Conservation (phyloP, 1,284 basidiomycete genomes). For the Termitomyces sp. region DNA sequence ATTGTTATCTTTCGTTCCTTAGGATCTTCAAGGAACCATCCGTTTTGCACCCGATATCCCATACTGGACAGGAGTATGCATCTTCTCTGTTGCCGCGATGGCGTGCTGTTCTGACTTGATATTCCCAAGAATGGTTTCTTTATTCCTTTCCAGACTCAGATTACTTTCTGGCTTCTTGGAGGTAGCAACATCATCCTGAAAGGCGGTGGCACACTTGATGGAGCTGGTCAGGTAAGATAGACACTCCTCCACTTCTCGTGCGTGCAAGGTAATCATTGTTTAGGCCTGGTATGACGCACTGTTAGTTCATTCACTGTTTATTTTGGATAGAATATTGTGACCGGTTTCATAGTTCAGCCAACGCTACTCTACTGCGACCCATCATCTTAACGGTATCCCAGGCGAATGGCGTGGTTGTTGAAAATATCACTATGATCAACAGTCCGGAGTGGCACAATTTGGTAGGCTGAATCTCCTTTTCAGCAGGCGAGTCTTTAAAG, state of each 20-base stretch:
- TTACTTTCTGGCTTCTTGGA: slow-evolving; percentile 60
- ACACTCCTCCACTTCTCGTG: neutral
- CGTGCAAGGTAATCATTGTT: neutral
- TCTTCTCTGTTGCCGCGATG: neutral
- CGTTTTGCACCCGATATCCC: slow-evolving; percentile 46
- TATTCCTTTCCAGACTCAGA: slow-evolving; percentile 52
- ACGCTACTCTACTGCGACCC: slow-evolving; percentile 52
- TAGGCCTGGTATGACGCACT: slow-evolving; percentile 55
- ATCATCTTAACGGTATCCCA: slow-evolving; percentile 58
- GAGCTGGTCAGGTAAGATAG: slow-evolving; percentile 44
- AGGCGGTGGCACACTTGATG: slow-evolving; percentile 58
- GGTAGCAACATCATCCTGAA: slow-evolving; percentile 53
- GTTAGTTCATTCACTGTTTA: slow-evolving; percentile 26
- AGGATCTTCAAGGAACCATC: slow-evolving; percentile 49
- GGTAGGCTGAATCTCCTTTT: slow-evolving; percentile 26
- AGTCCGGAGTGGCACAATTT: slow-evolving; percentile 49
- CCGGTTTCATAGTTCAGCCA: slow-evolving; percentile 27
- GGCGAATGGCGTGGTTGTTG: slow-evolving; percentile 49
- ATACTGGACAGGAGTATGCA: slow-evolving; percentile 47
- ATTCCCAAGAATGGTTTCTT: slow-evolving; percentile 45
- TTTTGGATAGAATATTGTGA: neutral
- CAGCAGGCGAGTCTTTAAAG: neutral
- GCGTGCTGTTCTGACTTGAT: neutral
- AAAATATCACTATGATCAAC: slow-evolving; percentile 47
- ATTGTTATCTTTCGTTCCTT: neutral